These are phyloP conservation scores for Termitomyces sp. DNA, from an alignment of 768 basidiomycete genomes.

Conservation along the genomic window DNA sequence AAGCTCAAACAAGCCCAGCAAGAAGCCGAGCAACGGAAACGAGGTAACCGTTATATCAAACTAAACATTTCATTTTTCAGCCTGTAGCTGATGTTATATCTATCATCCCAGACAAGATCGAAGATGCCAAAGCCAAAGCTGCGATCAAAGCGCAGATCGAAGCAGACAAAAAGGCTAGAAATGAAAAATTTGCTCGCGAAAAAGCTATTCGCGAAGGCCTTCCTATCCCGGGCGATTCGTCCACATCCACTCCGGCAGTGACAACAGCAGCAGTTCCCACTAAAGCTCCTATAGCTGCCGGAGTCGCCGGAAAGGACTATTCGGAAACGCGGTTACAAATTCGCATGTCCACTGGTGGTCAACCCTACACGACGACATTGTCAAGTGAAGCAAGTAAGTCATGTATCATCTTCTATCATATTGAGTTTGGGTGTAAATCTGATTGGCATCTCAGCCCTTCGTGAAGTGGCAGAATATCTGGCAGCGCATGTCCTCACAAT, in stretches of 20 bases:
- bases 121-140: slow-evolving; percentile 80
- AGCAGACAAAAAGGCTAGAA: slow-evolving; percentile 84
- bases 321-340: slow-evolving; percentile 89
- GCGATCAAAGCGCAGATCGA: slow-evolving; percentile 93
- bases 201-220: slow-evolving; percentile 87
- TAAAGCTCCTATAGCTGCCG: slow-evolving; percentile 29
- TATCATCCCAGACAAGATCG: slow-evolving; percentile 69
- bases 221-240: slow-evolving; percentile 26
- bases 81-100: background rate
- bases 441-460: slow-evolving; percentile 47
- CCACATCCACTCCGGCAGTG: slow-evolving; percentile 20
- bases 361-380: slow-evolving; percentile 75
- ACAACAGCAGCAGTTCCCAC: slow-evolving; percentile 20
- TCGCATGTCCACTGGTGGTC: slow-evolving; percentile 73
- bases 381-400: slow-evolving; percentile 72
- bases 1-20: slow-evolving; percentile 75
- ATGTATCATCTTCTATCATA: background rate
- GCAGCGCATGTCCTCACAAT: slow-evolving; percentile 67
- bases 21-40: slow-evolving; percentile 76
- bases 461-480: slow-evolving; percentile 82
- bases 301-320: slow-evolving; percentile 66
- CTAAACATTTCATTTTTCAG: background rate
- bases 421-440: background rate
- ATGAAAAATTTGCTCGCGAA: slow-evolving; percentile 83
- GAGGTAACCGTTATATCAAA: slow-evolving; percentile 40